These are phyloP conservation scores for Globisporangium radiosum DNA, from an alignment of 352 stramenopile species.

Conservation along the genomic window DNA sequence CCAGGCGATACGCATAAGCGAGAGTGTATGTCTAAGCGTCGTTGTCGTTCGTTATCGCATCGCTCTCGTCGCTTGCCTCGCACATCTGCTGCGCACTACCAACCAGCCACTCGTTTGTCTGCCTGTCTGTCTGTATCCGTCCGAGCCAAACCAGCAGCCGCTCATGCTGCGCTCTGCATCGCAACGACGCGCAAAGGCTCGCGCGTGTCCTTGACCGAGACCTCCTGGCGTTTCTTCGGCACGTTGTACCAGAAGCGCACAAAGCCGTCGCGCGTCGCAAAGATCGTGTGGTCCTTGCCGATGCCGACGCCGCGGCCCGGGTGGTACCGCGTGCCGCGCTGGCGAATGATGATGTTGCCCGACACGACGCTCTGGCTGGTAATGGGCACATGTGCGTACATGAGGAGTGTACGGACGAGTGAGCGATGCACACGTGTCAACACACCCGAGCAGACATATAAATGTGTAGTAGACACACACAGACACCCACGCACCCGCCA, in stretches of 20 bases:
- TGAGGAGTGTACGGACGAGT: neutral
- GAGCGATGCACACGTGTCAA: neutral
- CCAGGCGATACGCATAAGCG: no score
- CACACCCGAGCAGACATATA: neutral
- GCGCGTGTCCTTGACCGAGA: constrained; percentile 75
- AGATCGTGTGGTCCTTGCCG: constrained; percentile 93
- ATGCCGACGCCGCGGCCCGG: constrained; percentile 91
- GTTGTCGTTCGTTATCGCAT: neutral
- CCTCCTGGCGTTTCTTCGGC: constrained; percentile 79
- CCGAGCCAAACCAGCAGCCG: neutral
- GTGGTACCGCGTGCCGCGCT: constrained; percentile 96
- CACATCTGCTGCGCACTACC: no score
- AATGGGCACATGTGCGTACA: neutral
- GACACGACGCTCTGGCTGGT: constrained; percentile 77
- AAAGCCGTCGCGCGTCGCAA: constrained; percentile 78
- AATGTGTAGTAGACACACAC: neutral
- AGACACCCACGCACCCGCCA: constrained; percentile 55
- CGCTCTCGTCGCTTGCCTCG: neutral
- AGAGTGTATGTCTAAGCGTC: neutral
- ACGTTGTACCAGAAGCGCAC: constrained; percentile 91
- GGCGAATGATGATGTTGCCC: constrained; percentile 97
- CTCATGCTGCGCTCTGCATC: constrained; percentile 10
- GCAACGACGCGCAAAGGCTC: constrained; percentile 36
- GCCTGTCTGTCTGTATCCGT: neutral
- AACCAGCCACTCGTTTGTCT: neutral